Evolutionary conservation across 768 basidiomycete genomes (phyloP).

Genomic region (Dacryopinax spathularia): DNA sequence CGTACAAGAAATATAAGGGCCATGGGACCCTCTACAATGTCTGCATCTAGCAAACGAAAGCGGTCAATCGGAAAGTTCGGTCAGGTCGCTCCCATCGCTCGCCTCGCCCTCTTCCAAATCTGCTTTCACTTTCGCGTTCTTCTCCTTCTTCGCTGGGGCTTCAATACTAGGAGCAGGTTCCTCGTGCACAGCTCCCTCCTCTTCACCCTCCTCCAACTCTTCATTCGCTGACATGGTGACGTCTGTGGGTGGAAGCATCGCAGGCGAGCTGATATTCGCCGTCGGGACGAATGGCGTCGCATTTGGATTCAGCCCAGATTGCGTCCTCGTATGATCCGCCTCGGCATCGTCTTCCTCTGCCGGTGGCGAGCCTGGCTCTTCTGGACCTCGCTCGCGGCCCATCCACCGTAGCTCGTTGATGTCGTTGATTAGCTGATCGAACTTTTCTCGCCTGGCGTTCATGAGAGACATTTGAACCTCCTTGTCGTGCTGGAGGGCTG

Average conservation of each 20-base stretch:
- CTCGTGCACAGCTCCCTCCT: slow-evolving; percentile 7
- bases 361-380: slow-evolving; percentile 5
- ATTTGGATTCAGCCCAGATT: slow-evolving; percentile 25
- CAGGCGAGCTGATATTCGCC: not conserved
- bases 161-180: slow-evolving; percentile 24
- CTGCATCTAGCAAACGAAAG: no score
- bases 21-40: no score
- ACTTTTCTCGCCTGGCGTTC: slow-evolving; percentile 49
- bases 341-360: not conserved
- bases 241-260: slow-evolving; percentile 17
- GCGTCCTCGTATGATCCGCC: not conserved
- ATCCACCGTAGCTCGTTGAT: slow-evolving; percentile 47
- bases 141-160: slow-evolving; percentile 23
- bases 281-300: slow-evolving; percentile 26
- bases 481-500: slow-evolving; percentile 57
- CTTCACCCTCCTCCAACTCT: slow-evolving; percentile 2
- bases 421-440: slow-evolving; percentile 51
- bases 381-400: slow-evolving; percentile 49
- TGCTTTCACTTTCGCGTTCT: slow-evolving; percentile 34
- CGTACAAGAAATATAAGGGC: no score
- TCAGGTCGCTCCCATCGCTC: slow-evolving; percentile 23
- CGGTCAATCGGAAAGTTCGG: not conserved
- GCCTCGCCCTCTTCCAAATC: slow-evolving; percentile 81
- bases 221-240: slow-evolving; percentile 14
- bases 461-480: slow-evolving; percentile 56